phyloP scores from a whole-genome alignment of 495 filamentous ascomycete genomes.

The Penicillium mononematosum region DNA sequence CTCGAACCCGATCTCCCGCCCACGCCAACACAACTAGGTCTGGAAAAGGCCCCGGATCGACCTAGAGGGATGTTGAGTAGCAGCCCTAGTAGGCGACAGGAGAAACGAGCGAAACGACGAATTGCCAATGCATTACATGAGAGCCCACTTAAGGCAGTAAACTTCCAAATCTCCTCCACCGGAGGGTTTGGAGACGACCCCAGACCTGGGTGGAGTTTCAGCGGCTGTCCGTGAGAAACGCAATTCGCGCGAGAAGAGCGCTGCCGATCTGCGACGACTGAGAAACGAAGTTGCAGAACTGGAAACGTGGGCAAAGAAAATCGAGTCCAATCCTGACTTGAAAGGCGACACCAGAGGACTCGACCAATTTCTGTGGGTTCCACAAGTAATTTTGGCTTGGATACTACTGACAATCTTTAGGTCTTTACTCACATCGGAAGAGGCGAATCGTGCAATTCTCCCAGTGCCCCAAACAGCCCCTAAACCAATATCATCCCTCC shows the following conservation, averaged over 20 bases:
- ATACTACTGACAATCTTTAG: conserved; percentile 25
- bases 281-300: conserved; percentile 40
- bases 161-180: conserved; percentile 18
- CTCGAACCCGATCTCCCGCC: conserved; percentile 70
- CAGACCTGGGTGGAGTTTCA: conserved; percentile 18
- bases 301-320: conserved; percentile 34
- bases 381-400: neutral
- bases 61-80: conserved; percentile 41
- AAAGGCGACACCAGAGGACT: conserved; percentile 17
- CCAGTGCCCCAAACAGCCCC: conserved; percentile 14
- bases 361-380: conserved; percentile 35
- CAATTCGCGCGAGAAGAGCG: conserved; percentile 31
- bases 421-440: conserved; percentile 27
- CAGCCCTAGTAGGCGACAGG: conserved; percentile 41
- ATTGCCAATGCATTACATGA: conserved; percentile 22
- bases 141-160: conserved; percentile 36
- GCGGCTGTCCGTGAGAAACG: conserved; percentile 33
- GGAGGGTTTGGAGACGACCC: conserved; percentile 9
- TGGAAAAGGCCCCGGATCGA: conserved; percentile 45
- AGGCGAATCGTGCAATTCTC: conserved; percentile 24
- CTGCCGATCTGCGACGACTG: conserved; percentile 33
- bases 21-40: conserved; percentile 61
- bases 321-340: conserved; percentile 28
- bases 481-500: conserved; percentile 38
- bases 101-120: conserved; percentile 31